A percentile compares a stretch with the other conserved stretches of the same genome.
phyloP scores from a whole-genome alignment of 768 basidiomycete genomes.

The Hemileccinum rubropunctum region DNA sequence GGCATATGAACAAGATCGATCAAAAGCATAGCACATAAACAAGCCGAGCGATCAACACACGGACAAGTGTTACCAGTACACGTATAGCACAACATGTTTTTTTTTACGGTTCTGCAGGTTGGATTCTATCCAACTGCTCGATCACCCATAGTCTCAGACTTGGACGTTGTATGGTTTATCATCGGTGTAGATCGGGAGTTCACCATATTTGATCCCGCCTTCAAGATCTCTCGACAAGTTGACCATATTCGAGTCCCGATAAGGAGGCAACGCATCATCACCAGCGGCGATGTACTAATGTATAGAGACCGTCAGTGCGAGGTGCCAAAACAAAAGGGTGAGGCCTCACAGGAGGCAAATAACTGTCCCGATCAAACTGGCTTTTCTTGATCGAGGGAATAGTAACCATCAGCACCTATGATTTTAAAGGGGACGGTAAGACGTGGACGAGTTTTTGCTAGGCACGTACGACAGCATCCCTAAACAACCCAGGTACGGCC shows the following conservation, averaged over 20 bases:
- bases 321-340: background rate
- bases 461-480: conserved; percentile 34
- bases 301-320: background rate
- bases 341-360: conserved; percentile 41
- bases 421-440: background rate
- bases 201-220: conserved; percentile 33
- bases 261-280: conserved; percentile 33
- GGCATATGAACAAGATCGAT: background rate
- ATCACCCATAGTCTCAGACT: background rate
- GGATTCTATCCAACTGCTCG: conserved; percentile 7
- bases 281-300: conserved; percentile 40
- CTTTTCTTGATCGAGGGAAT: conserved; percentile 33
- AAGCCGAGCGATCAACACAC: conserved; percentile 18
- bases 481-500: conserved; percentile 39
- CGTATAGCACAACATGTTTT: background rate
- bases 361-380: conserved; percentile 41
- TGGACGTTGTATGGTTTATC: conserved; percentile 25
- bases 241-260: conserved; percentile 24
- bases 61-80: conserved; percentile 11
- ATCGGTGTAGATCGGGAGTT: conserved; percentile 43
- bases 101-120: background rate
- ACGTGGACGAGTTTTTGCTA: background rate
- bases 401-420: conserved; percentile 39
- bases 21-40: no score
- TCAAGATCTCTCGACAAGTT: conserved; percentile 26